phyloP scores from a whole-genome alignment of 495 filamentous ascomycete genomes.

The Penicillium turbatum region DNA sequence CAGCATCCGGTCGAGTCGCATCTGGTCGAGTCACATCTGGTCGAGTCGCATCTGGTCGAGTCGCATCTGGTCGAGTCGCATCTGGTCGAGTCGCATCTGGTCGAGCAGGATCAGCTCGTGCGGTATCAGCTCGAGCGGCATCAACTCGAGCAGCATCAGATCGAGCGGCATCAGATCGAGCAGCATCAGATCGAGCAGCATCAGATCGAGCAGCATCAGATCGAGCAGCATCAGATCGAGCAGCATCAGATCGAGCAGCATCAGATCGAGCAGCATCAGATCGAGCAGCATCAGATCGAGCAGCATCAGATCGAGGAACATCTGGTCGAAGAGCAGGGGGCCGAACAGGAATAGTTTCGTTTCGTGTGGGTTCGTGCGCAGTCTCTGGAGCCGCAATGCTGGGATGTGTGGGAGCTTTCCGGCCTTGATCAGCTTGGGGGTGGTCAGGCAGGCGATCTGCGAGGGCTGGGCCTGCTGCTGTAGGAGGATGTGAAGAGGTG shows the following conservation, averaged over 20 bases:
- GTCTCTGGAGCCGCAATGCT: slow-evolving; percentile 29
- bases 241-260: not conserved
- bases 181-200: not conserved
- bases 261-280: not conserved
- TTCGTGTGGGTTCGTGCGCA: slow-evolving; percentile 41
- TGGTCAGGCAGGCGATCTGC: slow-evolving; percentile 25
- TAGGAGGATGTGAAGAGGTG: slow-evolving; percentile 18
- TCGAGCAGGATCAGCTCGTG: not conserved
- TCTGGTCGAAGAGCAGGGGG: not conserved
- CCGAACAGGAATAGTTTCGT: slow-evolving; percentile 35
- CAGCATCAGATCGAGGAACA: not conserved
- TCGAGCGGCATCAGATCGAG: not conserved
- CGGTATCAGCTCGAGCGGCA: not conserved
- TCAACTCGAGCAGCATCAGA: not conserved
- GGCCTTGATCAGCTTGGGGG: slow-evolving; percentile 25
- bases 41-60: not conserved
- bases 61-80: not conserved
- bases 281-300: not conserved
- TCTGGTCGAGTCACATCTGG: not conserved
- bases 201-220: not conserved
- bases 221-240: not conserved
- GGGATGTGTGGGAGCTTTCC: slow-evolving; percentile 34
- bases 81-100: not conserved
- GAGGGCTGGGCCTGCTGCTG: not conserved
- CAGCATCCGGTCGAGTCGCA: not conserved